Evolutionary conservation across 2,329 filamentous ascomycete genomes (phyloP), one percentile per base, ranked within the genome.

Genomic region (Fusarium haematococcum): DNA sequence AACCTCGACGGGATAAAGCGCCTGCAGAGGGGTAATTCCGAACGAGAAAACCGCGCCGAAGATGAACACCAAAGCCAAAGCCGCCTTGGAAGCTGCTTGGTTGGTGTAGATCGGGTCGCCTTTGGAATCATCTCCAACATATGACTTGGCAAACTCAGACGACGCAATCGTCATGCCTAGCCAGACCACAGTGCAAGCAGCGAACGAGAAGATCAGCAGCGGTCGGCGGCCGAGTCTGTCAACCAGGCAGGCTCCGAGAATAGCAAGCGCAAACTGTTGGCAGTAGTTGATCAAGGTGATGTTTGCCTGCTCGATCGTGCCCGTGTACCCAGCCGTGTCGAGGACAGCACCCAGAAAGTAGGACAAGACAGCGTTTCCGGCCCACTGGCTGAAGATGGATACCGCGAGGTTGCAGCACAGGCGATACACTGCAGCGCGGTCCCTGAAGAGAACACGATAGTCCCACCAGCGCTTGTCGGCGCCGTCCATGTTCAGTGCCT

Each of bases 311-410:
- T 83, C 81, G 48, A 89, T 83, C 78, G 77, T 68, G 0, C 69
- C 33, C 0, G 62, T 74, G 59, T 78, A 77, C 3, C 76, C 76
- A 6, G 76, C 76, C 2, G 68, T 74, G 39, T 78, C 73, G 65
- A 78, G 72, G 70, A 86, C 85, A 8, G 85, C 85, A 33, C 90
- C 86, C 75, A 91, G 89, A 77, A 91, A 84, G 69, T 90, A 90
- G 1, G 86, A 85, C 14, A 84, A 83, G 10, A 88, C 79, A 1
- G 84, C 85, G 79, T 88, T 88, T 6, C 87, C 88, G 6, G 84
- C 85, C 68, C 87, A 86, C 77, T 91, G 88, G 2, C 87, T 87
- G 74, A 91, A 89, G 54, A 87, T 83, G 7, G 86, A 85, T 81
- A 90, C 87, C 23, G 85, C 85, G 4, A 87, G 78, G 37, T 88